These are phyloP conservation scores for Alternaria alternata DNA, from an alignment of 2,329 filamentous ascomycete species.

Conservation along the genomic window DNA sequence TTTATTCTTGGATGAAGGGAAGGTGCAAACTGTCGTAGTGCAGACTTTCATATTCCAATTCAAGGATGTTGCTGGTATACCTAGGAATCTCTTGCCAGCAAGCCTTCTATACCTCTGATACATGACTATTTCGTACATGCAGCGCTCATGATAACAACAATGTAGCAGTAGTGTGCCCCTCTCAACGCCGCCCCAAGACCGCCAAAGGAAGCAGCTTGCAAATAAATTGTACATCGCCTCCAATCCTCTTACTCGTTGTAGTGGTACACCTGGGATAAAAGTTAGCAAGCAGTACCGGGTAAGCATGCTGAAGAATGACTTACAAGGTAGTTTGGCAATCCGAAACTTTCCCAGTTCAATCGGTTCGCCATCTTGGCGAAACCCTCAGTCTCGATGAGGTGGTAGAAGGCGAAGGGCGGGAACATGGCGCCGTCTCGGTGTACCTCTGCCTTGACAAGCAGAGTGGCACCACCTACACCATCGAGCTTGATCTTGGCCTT, in stretches of 20 bases:
- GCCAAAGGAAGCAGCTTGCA: slow-evolving; percentile 15
- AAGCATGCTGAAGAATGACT: slow-evolving; percentile 38
- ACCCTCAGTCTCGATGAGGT: slow-evolving; percentile 96
- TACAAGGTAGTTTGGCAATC: slow-evolving; percentile 97
- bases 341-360: slow-evolving; percentile 83
- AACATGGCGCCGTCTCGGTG: slow-evolving; percentile 99
- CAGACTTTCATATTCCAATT: slow-evolving; percentile 8
- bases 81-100: slow-evolving; percentile 22
- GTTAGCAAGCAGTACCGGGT: neutral
- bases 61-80: slow-evolving; percentile 12
- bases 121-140: slow-evolving; percentile 20
- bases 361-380: slow-evolving; percentile 97
- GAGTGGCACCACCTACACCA: slow-evolving; percentile 89
- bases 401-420: slow-evolving; percentile 93
- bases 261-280: slow-evolving; percentile 74
- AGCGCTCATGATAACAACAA: slow-evolving; percentile 15
- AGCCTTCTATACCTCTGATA: slow-evolving; percentile 12
- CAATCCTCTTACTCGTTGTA: slow-evolving; percentile 75
- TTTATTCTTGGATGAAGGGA: neutral
- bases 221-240: slow-evolving; percentile 6
- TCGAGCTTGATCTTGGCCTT: slow-evolving; percentile 78
- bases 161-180: slow-evolving; percentile 10
- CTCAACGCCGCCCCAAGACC: slow-evolving; percentile 46
- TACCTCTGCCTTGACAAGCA: slow-evolving; percentile 95
- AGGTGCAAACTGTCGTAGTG: neutral